These are phyloP conservation scores for Chenopodium quinoa DNA, from an alignment of 148 eudicot species.

Conservation along the genomic window DNA sequence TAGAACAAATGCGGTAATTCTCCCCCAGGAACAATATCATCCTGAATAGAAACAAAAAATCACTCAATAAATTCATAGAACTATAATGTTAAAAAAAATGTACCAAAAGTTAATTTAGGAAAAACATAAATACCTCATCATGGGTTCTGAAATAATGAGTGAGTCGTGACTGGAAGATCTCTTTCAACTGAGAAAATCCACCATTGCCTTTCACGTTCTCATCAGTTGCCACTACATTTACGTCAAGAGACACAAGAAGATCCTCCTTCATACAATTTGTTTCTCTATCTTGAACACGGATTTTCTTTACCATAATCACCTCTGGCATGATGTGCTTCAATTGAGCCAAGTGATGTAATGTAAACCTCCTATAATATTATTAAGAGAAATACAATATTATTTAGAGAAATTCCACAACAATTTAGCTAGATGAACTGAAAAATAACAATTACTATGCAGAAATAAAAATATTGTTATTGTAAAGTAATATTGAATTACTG, in stretches of 20 bases:
- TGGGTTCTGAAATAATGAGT: conserved; percentile 41
- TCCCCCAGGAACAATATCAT: conserved; percentile 64
- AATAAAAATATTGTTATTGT: background rate
- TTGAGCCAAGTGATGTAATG: conserved; percentile 66
- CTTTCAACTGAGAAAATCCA: conserved; percentile 41
- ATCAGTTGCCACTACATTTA: conserved; percentile 30
- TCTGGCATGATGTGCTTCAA: conserved; percentile 74
- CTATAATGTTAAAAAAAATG: too few relatives aligned
- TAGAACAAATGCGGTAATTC: conserved; percentile 58
- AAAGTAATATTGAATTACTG: background rate
- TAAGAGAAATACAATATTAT: background rate
- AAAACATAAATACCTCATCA: conserved; percentile 43
- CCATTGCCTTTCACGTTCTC: conserved; percentile 30
- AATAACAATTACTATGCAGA: background rate
- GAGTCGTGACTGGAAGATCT: conserved; percentile 46
- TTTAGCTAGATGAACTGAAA: background rate
- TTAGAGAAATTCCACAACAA: background rate
- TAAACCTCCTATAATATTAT: conserved; percentile 53
- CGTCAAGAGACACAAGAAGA: conserved; percentile 46
- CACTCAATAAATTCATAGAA: background rate
- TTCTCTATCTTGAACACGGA: conserved; percentile 51
- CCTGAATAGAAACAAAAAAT: conserved; percentile 36
- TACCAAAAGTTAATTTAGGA: background rate
- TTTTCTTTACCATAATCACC: conserved; percentile 54
- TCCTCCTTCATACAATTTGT: conserved; percentile 77